phyloP scores from a whole-genome alignment of 2,329 filamentous ascomycete genomes.

The Chaetothyriales sp. region DNA sequence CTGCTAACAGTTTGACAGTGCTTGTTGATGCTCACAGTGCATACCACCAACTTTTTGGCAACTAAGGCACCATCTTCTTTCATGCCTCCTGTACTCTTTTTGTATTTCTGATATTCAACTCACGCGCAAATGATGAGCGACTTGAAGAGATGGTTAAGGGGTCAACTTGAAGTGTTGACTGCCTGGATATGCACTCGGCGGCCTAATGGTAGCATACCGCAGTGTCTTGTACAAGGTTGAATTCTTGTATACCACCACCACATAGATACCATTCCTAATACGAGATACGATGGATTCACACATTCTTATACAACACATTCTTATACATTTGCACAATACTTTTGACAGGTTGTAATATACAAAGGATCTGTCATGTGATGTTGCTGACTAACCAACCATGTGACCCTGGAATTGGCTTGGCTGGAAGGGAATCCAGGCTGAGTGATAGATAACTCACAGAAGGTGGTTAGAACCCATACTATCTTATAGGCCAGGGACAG shows the following conservation, averaged over 20 bases:
- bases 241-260: neutral
- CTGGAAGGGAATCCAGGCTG: too few species aligned
- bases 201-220: neutral
- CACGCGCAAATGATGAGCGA: neutral
- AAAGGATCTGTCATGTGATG: too few species aligned
- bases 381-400: too few species aligned
- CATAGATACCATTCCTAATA: neutral
- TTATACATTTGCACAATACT: too few species aligned
- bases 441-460: too few species aligned
- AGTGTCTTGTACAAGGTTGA: neutral
- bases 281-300: too few species aligned
- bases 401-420: too few species aligned
- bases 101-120: neutral
- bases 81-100: neutral
- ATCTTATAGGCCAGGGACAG: too few species aligned
- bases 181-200: neutral
- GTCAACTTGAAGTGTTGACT: neutral
- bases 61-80: neutral
- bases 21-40: conserved; percentile 28
- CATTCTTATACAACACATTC: too few species aligned
- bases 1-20: conserved; percentile 19
- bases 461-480: too few species aligned
- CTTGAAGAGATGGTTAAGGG: neutral
- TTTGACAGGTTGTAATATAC: too few species aligned
- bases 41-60: conserved; percentile 18